Percentiles rank a stretch among this genome's conserved stretches.
Evolutionary conservation across 192 early-diverging fungal genomes (phyloP).

Genomic region (Coemansia sp.): DNA sequence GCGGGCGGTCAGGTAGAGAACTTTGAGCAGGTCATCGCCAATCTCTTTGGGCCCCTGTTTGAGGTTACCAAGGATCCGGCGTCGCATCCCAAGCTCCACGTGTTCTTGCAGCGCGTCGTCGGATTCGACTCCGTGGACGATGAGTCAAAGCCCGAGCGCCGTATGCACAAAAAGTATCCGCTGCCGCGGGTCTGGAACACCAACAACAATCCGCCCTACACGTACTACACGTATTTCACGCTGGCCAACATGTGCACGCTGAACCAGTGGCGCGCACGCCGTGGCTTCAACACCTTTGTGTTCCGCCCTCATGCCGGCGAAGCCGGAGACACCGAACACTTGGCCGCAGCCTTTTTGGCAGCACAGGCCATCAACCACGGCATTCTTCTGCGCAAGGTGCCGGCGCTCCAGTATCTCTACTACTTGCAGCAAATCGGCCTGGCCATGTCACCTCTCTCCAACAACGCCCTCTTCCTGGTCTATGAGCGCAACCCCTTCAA

Average conservation of each 20-base stretch:
- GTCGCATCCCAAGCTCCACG: slow-evolving; percentile 85
- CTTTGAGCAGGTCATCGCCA: slow-evolving; percentile 77
- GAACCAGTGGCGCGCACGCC: slow-evolving; percentile 71
- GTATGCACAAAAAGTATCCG: slow-evolving; percentile 80
- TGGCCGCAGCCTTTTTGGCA: slow-evolving; percentile 84
- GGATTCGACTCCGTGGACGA: slow-evolving; percentile 96
- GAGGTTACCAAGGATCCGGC: slow-evolving; percentile 85
- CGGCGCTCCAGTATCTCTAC: slow-evolving; percentile 91
- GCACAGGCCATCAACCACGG: slow-evolving; percentile 89
- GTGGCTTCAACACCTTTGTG: slow-evolving; percentile 90
- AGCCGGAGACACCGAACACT: slow-evolving; percentile 92
- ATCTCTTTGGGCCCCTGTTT: slow-evolving; percentile 87
- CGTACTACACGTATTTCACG: slow-evolving; percentile 91
- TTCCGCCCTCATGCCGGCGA: slow-evolving; percentile 92
- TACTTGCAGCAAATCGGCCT: slow-evolving; percentile 95
- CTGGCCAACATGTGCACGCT: slow-evolving; percentile 82
- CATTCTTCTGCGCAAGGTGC: slow-evolving; percentile 90
- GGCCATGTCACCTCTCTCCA: slow-evolving; percentile 95
- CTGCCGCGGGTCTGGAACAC: slow-evolving; percentile 60
- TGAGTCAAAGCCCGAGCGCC: slow-evolving; percentile 83
- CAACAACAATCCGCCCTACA: slow-evolving; percentile 82
- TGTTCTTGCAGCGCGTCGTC: slow-evolving; percentile 91
- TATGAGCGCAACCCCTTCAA: slow-evolving; percentile 92
- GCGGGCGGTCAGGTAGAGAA: slow-evolving; percentile 57
- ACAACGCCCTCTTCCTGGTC: slow-evolving; percentile 92